Evolutionary conservation across 2,329 filamentous ascomycete species (phyloP), one percentile per base, ranked within the genome.

Genomic region (Colletotrichum spaethianum): DNA sequence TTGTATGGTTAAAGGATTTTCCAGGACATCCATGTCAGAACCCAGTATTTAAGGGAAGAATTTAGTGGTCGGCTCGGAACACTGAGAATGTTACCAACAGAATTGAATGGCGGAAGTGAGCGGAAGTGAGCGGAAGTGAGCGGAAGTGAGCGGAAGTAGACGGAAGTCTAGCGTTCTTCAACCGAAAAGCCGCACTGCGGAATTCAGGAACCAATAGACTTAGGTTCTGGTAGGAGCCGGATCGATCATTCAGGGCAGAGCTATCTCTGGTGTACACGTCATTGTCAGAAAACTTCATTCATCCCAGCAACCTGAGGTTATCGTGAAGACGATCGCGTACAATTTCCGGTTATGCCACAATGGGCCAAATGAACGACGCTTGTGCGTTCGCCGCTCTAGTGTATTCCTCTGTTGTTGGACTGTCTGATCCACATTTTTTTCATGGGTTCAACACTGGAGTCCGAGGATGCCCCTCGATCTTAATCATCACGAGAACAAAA

Each of bases 341-440:
- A 52, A 23, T 40, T 40, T n/a, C 33, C 44, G 14, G 23, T 11
- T 9, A 4, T 33, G 31, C 46, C 20, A 36, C n/a, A 62, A 38
- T n/a, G 59, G 42, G 18, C 31, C 31, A 31, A 50, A 40, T 38
- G 44, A 20, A 36, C 5, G 28, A 62, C 31, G 59, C 59, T 62
- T 48, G 31, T 38, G 44, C n/a, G 50, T 28, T 36, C 44, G 4
- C 23, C n/a, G n/a, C 16, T 12, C 14, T n/a, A 26, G 9, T 26
- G 31, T n/a, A 16, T 12, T 14, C 33, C 42, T 8, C 4, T 1
- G 23, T 3, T n/a, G 0, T 28, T 3, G 31, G 20, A 12, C 23
- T n/a, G n/a, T 5, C 16, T 8, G 46, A 42, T 26, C 68, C 63
- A 67, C 56, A 62, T 36, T 20, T 50, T 18, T 8, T 56, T 62